Evolutionary conservation across 2,329 filamentous ascomycete species (phyloP), one percentile per base, ranked within the genome.

Genomic region (Fusarium redolens): DNA sequence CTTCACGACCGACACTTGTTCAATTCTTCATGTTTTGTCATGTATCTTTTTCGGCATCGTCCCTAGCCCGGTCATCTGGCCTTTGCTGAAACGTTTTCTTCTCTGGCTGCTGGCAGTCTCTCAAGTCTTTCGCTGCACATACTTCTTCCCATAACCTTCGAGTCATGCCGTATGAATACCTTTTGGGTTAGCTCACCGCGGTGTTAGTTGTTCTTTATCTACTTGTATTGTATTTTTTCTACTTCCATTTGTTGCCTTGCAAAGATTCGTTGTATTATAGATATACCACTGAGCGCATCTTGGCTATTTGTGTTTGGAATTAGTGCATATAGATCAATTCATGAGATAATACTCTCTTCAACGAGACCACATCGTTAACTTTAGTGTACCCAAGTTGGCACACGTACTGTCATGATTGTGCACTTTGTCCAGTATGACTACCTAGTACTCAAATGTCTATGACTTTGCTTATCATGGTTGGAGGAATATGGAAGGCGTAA

Each of bases 231-330:
- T 18, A 28, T 14, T 51, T 22, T 30, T 13, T 37, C 22, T n/a
- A 35, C 54, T 56, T 54, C 48, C 9, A 28, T 50, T n/a, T 45
- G 13, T 65, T 61, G 30, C 54, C 15, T 56, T 30, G 33, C 20
- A 25, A 44, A 61, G 62, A 62, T 64, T 41, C 37, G 18, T 61
- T 74, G 59, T 74, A 74, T 37, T 28, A 70, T 68, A 69, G 58
- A 69, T 73, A 75, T 75, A 74, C 71, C 70, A 74, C 45, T 30
- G 18, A 75, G 71, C 70, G 72, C 65, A 59, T 45, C 41, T 57
- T 44, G 31, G 47, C 47, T 60, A 40, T 72, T 71, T 62, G 15
- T 52, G 12, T 57, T 64, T 56, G 44, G 55, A 45, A 31, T 50
- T 18, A 44, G 71, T 30, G 44, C 41, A 70, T 58, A 74, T 76